These are phyloP conservation scores for Mortierella sp. DNA, from an alignment of 371 early-diverging fungal species.

Conservation along the genomic window DNA sequence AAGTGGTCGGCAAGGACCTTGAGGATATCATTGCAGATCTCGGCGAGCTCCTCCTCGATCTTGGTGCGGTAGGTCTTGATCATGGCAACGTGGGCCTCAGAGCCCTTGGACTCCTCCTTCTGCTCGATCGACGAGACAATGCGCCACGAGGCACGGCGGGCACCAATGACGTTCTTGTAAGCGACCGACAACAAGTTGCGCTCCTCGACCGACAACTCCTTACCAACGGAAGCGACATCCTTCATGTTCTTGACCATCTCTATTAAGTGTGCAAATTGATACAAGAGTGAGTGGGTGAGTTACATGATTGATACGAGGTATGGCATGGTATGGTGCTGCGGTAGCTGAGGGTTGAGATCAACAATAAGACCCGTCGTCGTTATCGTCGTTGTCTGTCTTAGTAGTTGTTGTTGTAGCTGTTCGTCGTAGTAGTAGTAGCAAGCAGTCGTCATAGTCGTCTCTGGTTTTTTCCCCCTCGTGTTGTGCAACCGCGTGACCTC, in stretches of 20 bases:
- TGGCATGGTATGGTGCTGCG: too few species aligned
- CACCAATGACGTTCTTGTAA: slow-evolving; percentile 99
- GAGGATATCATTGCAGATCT: slow-evolving; percentile 90
- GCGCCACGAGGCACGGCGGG: slow-evolving; percentile 99
- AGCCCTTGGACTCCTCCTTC: slow-evolving; percentile 97
- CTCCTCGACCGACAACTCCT: slow-evolving; percentile 95
- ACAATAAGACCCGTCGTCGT: background rate
- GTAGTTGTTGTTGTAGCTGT: background rate
- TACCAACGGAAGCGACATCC: slow-evolving; percentile 77
- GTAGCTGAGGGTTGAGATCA: too few species aligned
- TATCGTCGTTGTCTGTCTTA: background rate
- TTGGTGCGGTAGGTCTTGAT: slow-evolving; percentile 93
- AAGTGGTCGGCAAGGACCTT: slow-evolving; percentile 91
- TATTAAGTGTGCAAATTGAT: slow-evolving; percentile 43
- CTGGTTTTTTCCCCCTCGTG: background rate
- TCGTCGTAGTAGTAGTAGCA: background rate
- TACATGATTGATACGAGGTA: background rate
- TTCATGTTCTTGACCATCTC: slow-evolving; percentile 98
- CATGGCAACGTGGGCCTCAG: slow-evolving; percentile 86
- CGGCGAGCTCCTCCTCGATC: slow-evolving; percentile 82
- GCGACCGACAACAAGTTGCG: slow-evolving; percentile 99
- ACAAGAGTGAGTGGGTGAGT: background rate
- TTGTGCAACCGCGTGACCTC: slow-evolving; percentile 13
- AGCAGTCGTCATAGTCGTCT: background rate
- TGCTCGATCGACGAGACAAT: slow-evolving; percentile 99